These are phyloP conservation scores for Poa annua DNA, from an alignment of 176 grass and related monocot genomes.

Conservation along the genomic window DNA sequence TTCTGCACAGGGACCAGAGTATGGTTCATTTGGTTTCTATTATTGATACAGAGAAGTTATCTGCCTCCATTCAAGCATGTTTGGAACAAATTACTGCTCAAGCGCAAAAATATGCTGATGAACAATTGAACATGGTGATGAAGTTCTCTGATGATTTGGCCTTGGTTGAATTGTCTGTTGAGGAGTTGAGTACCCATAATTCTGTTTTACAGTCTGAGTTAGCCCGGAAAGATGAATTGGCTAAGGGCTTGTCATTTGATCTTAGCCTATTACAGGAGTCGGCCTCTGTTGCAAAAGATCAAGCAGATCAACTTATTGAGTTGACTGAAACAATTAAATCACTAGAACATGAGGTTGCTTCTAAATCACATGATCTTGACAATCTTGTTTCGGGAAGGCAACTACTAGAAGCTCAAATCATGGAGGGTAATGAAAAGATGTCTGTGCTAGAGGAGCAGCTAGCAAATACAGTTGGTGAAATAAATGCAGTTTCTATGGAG, in stretches of 20 bases:
- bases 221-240: conserved; percentile 76
- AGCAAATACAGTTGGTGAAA: conserved; percentile 52
- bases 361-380: conserved; percentile 59
- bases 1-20: conserved; percentile 47
- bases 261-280: conserved; percentile 91
- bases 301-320: conserved; percentile 59
- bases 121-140: conserved; percentile 52
- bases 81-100: conserved; percentile 58
- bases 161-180: conserved; percentile 52
- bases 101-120: conserved; percentile 51
- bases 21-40: conserved; percentile 41
- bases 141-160: conserved; percentile 67
- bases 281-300: conserved; percentile 74
- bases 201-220: conserved; percentile 70
- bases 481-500: conserved; percentile 54
- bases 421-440: conserved; percentile 53
- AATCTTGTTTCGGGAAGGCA: conserved; percentile 44
- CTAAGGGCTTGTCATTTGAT: conserved; percentile 87
- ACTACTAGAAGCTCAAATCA: conserved; percentile 58
- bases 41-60: conserved; percentile 46
- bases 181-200: conserved; percentile 58
- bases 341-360: conserved; percentile 56
- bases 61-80: conserved; percentile 46
- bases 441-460: conserved; percentile 59
- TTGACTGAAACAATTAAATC: conserved; percentile 57